Evolutionary conservation across 202 grass and related monocot genomes (phyloP), one percentile per base, ranked within the genome.

Genomic region (Dendrocalamus latiflorus): DNA sequence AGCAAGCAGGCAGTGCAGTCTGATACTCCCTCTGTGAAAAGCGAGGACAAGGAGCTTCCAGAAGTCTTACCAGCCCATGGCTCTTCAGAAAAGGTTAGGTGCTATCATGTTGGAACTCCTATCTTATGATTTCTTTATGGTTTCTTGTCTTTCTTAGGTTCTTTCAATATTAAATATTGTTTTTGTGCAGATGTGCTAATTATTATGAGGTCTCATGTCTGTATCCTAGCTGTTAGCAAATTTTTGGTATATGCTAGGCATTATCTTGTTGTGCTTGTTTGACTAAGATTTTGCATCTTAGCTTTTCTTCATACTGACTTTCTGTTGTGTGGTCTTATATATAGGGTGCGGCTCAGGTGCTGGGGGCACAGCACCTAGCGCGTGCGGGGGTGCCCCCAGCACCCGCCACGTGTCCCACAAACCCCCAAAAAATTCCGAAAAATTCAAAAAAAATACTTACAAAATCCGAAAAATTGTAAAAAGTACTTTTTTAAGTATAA

Each of bases 11-110:
- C 81, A 79, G 47, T 53, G 59, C 81, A 90, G 42, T 87, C 76
- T 51, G 88, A 89, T 59, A 85, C 55, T 72, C 28, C 48, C 20
- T 90, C 84, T 54, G 57, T 85, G 59, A 86, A 95, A 84, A 78
- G 57, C 49, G 82, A 92, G 33, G 75, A 85, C n/a, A 75, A 66
- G 68, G 86, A 68, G 38, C 79, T 86, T 77, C 81, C 84, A 54
- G 91, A 89, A 75, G 57, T 76, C 55, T 74, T 89, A 68, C 51
- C 62, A 82, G 48, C 80, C 44, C 58, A 89, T 80, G 77, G 68
- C 67, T 81, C 66, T 69, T 49, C 83, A 53, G 85, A 84, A 66
- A 91, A 90, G 91, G 96, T 99, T 79, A 81, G 81, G 81, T 74
- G 50, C 24, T 72, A 53, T 51, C 18, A 7, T 60, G 1, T 71